Conservation (phyloP, 2,329 filamentous ascomycete species). For the Pleomassaria siparia region DNA sequence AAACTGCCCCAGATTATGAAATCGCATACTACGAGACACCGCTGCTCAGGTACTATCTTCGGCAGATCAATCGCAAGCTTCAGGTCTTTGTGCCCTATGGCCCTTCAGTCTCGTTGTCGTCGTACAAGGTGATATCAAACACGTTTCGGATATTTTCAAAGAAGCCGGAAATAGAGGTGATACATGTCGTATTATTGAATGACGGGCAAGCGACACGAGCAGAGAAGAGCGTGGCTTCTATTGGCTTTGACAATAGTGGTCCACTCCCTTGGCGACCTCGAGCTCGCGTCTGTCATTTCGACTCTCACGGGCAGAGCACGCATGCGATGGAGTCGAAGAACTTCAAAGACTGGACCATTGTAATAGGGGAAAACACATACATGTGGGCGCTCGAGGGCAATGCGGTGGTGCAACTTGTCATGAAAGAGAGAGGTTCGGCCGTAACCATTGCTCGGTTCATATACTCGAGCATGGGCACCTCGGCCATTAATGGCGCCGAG, state of each 20-base stretch:
- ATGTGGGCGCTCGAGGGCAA: constrained; percentile 27
- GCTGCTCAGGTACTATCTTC: constrained; percentile 22
- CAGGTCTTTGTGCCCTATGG: constrained; percentile 26
- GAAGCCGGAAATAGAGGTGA: constrained; percentile 35
- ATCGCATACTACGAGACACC: constrained; percentile 16
- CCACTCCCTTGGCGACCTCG: constrained; percentile 37
- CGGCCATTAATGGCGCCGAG: constrained; percentile 29
- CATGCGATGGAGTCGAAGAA: constrained; percentile 35
- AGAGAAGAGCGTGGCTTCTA: constrained; percentile 26
- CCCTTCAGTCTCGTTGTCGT: constrained; percentile 12
- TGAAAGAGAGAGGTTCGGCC: constrained; percentile 18
- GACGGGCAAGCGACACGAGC: constrained; percentile 10
- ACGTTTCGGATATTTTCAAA: constrained; percentile 32
- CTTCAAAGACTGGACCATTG: constrained; percentile 31
- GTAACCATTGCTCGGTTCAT: constrained; percentile 35
- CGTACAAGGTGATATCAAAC: constrained; percentile 29
- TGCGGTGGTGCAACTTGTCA: constrained; percentile 25
- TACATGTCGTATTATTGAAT: constrained; percentile 23
- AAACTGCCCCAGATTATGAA: constrained; percentile 26
- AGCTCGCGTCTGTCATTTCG: constrained; percentile 25
- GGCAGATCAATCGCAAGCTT: constrained; percentile 25
- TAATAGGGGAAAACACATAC: constrained; percentile 19
- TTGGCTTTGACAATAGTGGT: constrained; percentile 31
- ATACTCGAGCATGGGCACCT: constrained; percentile 27
- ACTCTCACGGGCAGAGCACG: constrained; percentile 9